phyloP scores from a whole-genome alignment of 2,329 filamentous ascomycete genomes.

The Alternaria ethzedia region DNA sequence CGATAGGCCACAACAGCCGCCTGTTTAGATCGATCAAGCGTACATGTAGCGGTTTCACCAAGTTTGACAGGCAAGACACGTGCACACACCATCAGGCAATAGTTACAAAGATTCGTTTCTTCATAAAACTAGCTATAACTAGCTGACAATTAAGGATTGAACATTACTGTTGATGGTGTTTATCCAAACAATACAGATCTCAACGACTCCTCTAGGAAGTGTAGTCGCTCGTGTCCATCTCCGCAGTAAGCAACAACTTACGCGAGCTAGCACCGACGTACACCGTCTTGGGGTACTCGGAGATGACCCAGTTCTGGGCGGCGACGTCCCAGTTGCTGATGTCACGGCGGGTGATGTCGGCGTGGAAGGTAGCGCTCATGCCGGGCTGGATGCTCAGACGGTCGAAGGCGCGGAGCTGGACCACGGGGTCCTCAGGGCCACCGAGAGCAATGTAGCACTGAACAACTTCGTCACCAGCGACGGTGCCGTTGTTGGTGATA shows the following conservation, averaged over 20 bases:
- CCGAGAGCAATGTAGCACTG: constrained; percentile 82
- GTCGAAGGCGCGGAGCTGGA: constrained; percentile 80
- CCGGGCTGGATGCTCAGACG: constrained; percentile 75
- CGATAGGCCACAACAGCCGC: background rate
- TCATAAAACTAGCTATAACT: background rate
- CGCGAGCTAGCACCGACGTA: constrained; percentile 66
- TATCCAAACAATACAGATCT: background rate
- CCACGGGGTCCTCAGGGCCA: constrained; percentile 71
- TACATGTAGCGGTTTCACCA: background rate
- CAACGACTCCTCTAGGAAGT: constrained; percentile 1
- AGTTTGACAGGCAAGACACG: background rate
- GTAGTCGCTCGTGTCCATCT: constrained; percentile 31
- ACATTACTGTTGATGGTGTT: background rate
- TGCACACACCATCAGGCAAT: background rate
- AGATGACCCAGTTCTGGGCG: constrained; percentile 82
- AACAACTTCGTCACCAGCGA: constrained; percentile 72
- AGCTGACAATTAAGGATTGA: constrained; percentile 9
- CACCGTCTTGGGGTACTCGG: constrained; percentile 62
- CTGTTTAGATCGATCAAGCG: background rate
- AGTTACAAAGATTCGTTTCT: background rate
- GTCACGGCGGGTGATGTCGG: constrained; percentile 77
- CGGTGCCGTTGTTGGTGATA: constrained; percentile 72
- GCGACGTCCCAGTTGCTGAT: constrained; percentile 84
- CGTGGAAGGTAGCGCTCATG: constrained; percentile 69
- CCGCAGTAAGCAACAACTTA: constrained; percentile 58